A percentile compares a stretch with the other conserved stretches of the same genome.
phyloP scores from a whole-genome alignment of 108 stramenopile species.

The Cyclotella cryptica region DNA sequence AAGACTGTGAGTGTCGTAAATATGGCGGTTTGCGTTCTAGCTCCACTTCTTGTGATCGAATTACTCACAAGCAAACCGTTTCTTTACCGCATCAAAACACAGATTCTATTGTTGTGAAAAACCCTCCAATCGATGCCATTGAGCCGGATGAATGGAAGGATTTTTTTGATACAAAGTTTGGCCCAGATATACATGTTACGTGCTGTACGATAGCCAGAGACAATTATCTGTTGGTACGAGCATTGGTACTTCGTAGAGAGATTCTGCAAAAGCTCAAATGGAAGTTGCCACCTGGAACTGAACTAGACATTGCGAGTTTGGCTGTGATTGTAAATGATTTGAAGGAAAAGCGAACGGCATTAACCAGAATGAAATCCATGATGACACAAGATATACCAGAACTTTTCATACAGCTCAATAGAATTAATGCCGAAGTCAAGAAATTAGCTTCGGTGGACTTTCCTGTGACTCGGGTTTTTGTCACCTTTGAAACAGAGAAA shows the following conservation, averaged over 20 bases:
- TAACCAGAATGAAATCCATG: neutral
- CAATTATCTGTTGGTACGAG: neutral
- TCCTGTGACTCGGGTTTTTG: constrained; percentile 5
- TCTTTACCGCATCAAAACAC: neutral
- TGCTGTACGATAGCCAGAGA: neutral
- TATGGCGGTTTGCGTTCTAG: no score
- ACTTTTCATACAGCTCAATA: neutral
- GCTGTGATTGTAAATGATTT: neutral
- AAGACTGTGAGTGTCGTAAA: neutral
- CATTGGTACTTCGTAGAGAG: neutral
- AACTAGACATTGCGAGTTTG: neutral
- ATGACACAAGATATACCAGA: neutral
- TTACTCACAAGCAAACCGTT: no score
- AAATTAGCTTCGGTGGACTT: neutral
- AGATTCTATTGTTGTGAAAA: constrained; percentile 4
- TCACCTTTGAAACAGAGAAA: neutral
- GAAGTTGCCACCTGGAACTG: neutral
- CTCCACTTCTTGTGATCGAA: no score
- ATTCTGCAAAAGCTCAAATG: neutral
- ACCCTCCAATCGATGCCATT: neutral
- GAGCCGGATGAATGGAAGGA: neutral
- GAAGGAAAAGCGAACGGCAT: neutral
- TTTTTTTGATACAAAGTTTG: neutral
- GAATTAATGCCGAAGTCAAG: neutral
- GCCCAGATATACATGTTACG: neutral